A percentile compares a stretch with the other conserved stretches of the same genome.
Evolutionary conservation across 192 early-diverging fungal genomes (phyloP).

Genomic region (Neocallimastix lanati): DNA sequence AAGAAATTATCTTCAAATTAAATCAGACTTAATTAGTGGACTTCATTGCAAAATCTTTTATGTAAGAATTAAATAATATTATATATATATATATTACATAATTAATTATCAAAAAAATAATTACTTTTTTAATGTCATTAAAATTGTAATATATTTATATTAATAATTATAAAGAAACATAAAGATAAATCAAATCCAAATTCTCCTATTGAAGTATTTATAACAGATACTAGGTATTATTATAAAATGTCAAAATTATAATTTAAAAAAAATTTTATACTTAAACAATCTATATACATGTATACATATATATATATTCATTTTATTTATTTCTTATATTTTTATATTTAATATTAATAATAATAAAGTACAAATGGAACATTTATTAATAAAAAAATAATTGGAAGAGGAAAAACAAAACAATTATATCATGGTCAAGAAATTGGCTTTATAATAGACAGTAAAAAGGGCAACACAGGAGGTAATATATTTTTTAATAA

Average conservation of each 20-base stretch:
- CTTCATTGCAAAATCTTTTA: neutral
- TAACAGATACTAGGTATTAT: neutral
- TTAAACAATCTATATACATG: too few relatives aligned
- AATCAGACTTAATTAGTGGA: neutral
- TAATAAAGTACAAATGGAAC: neutral
- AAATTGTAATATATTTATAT: neutral
- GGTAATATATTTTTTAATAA: neutral
- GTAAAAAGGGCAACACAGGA: neutral
- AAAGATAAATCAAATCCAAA: neutral
- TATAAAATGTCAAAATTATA: too few relatives aligned
- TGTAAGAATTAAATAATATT: neutral
- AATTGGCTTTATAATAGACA: neutral
- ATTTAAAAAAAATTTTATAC: too few relatives aligned
- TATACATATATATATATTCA: too few relatives aligned
- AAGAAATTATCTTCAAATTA: neutral
- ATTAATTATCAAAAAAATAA: too few relatives aligned
- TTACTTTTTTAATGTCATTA: too few relatives aligned
- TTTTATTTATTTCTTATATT: too few relatives aligned
- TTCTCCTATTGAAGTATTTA: neutral
- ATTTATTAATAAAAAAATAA: neutral
- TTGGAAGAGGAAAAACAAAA: neutral
- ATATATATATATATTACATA: too few relatives aligned
- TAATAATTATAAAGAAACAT: neutral
- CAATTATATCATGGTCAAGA: neutral
- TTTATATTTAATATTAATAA: neutral